phyloP scores from a whole-genome alignment of 2,329 filamentous ascomycete genomes.

The Fusarium virguliforme region DNA sequence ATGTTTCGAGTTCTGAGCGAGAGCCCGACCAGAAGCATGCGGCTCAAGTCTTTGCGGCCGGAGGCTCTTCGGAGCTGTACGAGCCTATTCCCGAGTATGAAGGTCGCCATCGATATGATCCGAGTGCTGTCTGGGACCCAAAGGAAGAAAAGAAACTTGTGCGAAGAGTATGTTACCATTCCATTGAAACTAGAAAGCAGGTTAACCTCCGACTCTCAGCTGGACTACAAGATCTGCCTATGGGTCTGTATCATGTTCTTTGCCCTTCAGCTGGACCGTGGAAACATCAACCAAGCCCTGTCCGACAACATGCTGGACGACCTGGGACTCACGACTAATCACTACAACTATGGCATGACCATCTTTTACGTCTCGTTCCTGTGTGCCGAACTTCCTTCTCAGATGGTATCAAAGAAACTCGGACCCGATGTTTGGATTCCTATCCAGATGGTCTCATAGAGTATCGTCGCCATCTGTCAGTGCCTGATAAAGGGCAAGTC shows the following conservation, averaged over 20 bases:
- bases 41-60: not conserved
- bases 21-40: not conserved
- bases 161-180: conserved; percentile 59
- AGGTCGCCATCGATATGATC: conserved; percentile 72
- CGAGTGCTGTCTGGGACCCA: conserved; percentile 69
- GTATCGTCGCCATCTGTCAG: conserved; percentile 55
- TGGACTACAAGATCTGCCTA: conserved; percentile 53
- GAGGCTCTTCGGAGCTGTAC: conserved; percentile 53
- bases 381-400: conserved; percentile 67
- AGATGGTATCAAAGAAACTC: conserved; percentile 72
- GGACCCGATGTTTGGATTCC: conserved; percentile 75
- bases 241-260: conserved; percentile 60
- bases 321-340: conserved; percentile 61
- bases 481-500: conserved; percentile 51
- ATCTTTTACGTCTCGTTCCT: conserved; percentile 54
- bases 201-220: conserved; percentile 32
- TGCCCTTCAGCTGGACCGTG: conserved; percentile 65
- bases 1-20: not conserved
- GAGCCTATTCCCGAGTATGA: conserved; percentile 71
- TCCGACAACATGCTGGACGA: conserved; percentile 65
- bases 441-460: conserved; percentile 66
- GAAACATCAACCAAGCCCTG: conserved; percentile 65
- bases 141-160: conserved; percentile 71
- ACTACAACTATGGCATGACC: conserved; percentile 55
- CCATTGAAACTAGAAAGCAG: no score